Base-by-base conservation (phyloP, 2,329 filamentous ascomycete genomes). In the Calonectria henricotiae region DNA sequence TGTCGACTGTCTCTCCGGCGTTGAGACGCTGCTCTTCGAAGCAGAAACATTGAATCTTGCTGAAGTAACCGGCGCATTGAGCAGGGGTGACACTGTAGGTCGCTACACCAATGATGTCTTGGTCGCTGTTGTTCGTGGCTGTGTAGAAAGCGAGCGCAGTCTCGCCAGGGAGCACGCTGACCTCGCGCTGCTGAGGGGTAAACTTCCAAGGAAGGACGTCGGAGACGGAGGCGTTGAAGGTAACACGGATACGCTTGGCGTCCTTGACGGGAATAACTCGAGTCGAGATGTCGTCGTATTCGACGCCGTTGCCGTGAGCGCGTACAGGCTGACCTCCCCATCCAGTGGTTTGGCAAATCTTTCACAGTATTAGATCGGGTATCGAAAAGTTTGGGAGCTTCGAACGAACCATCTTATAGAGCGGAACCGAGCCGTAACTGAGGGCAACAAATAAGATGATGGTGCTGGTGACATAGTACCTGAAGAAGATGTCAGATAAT, bases 11-110 rank as follows among this genome's bases (percentile, higher is more conserved):
- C 87, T 99, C 97, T 51, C 96, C 95, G 6, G 95, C 95, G 80
- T 96, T 96, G 74, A 99, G 84, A 71, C 97, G 89, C 87, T 99
- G 96, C 83, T 95, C 96, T 85, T 99, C 96, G 79, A 99, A 99
- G 83, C 96, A 99, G 83, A 99, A 99, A 80, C 96, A 99, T 83
- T 99, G 96, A 54, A 99, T 99, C 89, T 99, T 99, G 89, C 94
- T 97, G 81, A 99, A 99, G 82, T 99, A 99, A 1, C 94, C 95
- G 49, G 96, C 96, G 51, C 97, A 95, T 84, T 99, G 96, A 4
- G 91, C 96, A 0, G 96, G 96, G 3, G 96, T 98, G 35, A 99
- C 97, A 79, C 94, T 97, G 84, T 99, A 99, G 8, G 96, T 99
- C 12, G 96, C 96, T 49, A 99, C 95, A 58, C 96, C 96, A 79